A percentile compares a stretch with the other conserved stretches of the same genome.
These are phyloP conservation scores for Russula lepida DNA, from an alignment of 768 basidiomycete species.

Conservation along the genomic window DNA sequence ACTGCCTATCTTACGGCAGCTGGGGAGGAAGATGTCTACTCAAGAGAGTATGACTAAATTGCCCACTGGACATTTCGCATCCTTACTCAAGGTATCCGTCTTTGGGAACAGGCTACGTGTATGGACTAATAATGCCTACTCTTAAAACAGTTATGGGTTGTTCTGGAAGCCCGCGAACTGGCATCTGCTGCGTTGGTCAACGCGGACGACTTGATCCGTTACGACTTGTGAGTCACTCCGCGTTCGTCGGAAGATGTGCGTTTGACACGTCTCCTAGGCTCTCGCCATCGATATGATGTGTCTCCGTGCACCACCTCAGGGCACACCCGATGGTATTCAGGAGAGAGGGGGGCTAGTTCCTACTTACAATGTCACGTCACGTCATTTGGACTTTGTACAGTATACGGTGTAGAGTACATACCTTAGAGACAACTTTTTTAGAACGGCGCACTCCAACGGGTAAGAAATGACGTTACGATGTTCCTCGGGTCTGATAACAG, in stretches of 20 bases:
- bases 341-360: not conserved
- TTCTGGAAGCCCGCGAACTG: conserved; percentile 85
- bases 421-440: not conserved
- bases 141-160: conserved; percentile 69
- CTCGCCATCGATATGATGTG: conserved; percentile 38
- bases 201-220: conserved; percentile 79
- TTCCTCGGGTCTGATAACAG: not conserved
- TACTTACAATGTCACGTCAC: not conserved
- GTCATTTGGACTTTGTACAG: not conserved
- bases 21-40: conserved; percentile 86
- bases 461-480: not conserved
- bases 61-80: conserved; percentile 65
- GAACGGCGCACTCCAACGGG: not conserved
- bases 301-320: not conserved
- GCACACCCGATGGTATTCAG: not conserved
- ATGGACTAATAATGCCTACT: conserved; percentile 10
- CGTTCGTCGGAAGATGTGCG: not conserved
- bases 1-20: conserved; percentile 83
- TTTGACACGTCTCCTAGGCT: conserved; percentile 35
- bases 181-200: conserved; percentile 71
- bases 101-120: not conserved
- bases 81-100: conserved; percentile 73
- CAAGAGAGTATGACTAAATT: conserved; percentile 55
- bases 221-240: conserved; percentile 62
- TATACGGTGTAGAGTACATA: not conserved